Percentiles rank a stretch among this genome's conserved stretches.
Evolutionary conservation across 2,329 filamentous ascomycete genomes (phyloP).

Genomic region (Colletotrichum tabaci): DNA sequence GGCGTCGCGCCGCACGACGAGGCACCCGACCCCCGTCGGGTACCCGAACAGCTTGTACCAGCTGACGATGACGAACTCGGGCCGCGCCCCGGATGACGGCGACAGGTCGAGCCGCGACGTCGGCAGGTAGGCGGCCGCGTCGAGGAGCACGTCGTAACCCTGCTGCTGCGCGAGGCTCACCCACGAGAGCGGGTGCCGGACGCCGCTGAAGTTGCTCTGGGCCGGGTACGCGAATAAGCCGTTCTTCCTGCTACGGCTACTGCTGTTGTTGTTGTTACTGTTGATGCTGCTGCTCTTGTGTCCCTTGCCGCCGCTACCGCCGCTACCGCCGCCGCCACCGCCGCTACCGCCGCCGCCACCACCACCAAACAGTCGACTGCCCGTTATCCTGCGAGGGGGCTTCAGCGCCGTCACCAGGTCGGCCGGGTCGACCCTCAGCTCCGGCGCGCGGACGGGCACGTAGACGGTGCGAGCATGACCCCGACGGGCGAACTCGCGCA

Average conservation of each 20-base stretch:
- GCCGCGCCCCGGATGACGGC: slow-evolving; percentile 45
- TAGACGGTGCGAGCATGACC: slow-evolving; percentile 49
- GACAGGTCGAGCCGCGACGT: slow-evolving; percentile 54
- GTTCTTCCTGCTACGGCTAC: too few relatives aligned
- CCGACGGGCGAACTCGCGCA: slow-evolving; percentile 54
- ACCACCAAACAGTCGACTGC: too few relatives aligned
- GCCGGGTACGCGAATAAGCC: slow-evolving; percentile 62
- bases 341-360: too few relatives aligned
- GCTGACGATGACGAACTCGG: slow-evolving; percentile 57
- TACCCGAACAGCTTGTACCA: slow-evolving; percentile 62
- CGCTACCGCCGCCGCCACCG: too few relatives aligned
- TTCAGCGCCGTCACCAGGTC: slow-evolving; percentile 47
- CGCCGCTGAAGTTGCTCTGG: slow-evolving; percentile 62
- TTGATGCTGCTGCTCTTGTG: too few relatives aligned
- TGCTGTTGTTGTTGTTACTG: too few relatives aligned
- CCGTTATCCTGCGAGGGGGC: background rate
- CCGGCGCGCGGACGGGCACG: slow-evolving; percentile 47
- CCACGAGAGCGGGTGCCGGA: slow-evolving; percentile 58
- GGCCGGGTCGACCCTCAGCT: slow-evolving; percentile 49
- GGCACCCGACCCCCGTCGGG: slow-evolving; percentile 58
- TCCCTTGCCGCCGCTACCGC: background rate
- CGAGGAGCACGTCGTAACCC: slow-evolving; percentile 58
- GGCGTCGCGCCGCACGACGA: slow-evolving; percentile 52
- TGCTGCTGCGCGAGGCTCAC: slow-evolving; percentile 52
- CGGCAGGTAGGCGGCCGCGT: slow-evolving; percentile 58